These are phyloP conservation scores for Pichia sp. DNA, from an alignment of 1,139 yeast genomes.

Conservation along the genomic window DNA sequence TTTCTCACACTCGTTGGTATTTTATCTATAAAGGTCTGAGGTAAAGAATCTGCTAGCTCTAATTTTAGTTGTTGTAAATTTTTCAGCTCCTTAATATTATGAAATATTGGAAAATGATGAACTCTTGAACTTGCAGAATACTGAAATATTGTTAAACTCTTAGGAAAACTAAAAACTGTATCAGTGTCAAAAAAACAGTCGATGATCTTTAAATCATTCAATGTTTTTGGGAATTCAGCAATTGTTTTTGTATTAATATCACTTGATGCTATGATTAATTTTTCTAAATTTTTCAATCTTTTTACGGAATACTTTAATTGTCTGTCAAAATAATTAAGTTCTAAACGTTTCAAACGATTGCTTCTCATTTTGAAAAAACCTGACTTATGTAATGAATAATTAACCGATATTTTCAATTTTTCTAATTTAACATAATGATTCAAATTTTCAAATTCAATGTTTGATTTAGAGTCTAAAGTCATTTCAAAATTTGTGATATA, in stretches of 20 bases:
- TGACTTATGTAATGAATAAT: conserved; percentile 5
- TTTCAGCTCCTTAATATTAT: neutral
- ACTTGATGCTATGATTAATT: conserved; percentile 6
- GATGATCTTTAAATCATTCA: conserved; percentile 2
- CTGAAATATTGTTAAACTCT: neutral
- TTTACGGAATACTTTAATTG: conserved; percentile 5
- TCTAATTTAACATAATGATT: neutral
- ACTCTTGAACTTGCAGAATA: conserved; percentile 2
- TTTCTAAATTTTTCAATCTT: neutral
- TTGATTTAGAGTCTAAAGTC: conserved; percentile 4
- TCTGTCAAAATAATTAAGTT: conserved; percentile 8
- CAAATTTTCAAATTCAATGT: conserved; percentile 2
- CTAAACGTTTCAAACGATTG: conserved; percentile 2
- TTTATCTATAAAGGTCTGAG: neutral
- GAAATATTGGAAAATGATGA: conserved; percentile 3
- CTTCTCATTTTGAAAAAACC: conserved; percentile 2
- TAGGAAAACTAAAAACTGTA: conserved; percentile 1
- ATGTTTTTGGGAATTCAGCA: neutral
- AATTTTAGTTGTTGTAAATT: neutral
- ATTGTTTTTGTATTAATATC: conserved; percentile 6
- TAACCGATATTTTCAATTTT: conserved; percentile 3
- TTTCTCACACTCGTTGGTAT: neutral
- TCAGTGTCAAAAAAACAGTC: conserved; percentile 5
- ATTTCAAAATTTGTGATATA: conserved; percentile 6
- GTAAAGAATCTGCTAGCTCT: neutral